Percentiles rank a stretch among this genome's conserved stretches.
These are phyloP conservation scores for Leccinum angustisporum DNA, from an alignment of 1,284 basidiomycete genomes.

Conservation along the genomic window DNA sequence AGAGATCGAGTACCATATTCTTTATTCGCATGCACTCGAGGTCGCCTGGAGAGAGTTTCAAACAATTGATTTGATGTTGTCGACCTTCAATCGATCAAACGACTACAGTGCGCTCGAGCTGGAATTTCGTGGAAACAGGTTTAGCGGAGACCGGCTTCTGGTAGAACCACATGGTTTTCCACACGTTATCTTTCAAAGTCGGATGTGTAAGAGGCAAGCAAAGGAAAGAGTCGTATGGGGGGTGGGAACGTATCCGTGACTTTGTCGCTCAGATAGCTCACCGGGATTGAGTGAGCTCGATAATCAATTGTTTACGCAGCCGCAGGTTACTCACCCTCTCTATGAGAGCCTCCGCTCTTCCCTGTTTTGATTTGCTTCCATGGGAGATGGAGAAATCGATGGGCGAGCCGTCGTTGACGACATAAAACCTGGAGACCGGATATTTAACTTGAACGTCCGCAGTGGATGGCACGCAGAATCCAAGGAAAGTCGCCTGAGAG, in stretches of 20 bases:
- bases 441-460: background rate
- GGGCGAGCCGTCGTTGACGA: background rate
- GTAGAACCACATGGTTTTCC: background rate
- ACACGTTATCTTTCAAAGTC: background rate
- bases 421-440: background rate
- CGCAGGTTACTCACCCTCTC: background rate
- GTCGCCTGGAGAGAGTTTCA: no score
- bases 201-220: background rate
- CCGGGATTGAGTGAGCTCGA: background rate
- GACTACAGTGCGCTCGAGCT: background rate
- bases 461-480: background rate
- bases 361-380: background rate
- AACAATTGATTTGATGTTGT: no score
- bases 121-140: background rate
- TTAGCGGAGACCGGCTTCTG: background rate
- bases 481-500: background rate
- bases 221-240: background rate
- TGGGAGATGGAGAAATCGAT: background rate
- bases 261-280: background rate
- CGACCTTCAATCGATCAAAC: background rate
- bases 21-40: no score
- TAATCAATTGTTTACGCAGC: background rate
- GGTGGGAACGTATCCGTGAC: background rate
- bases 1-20: no score
- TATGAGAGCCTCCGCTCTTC: background rate